These are phyloP conservation scores for Corymbia calophylla DNA, from an alignment of 441 rosid genomes.

Conservation along the genomic window DNA sequence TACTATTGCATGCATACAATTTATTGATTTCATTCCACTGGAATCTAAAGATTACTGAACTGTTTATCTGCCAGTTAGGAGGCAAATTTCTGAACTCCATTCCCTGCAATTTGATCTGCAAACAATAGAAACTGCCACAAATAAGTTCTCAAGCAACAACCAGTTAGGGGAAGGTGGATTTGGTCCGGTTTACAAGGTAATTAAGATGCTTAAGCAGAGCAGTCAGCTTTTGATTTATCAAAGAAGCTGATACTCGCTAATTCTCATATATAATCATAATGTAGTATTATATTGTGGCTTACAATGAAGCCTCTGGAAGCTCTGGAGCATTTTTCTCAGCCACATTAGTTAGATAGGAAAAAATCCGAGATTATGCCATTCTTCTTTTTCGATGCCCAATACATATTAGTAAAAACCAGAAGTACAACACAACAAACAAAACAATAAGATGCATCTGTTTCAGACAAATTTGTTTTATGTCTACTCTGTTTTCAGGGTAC, in stretches of 20 bases:
- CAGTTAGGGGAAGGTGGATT: not conserved
- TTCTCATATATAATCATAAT: too few species aligned
- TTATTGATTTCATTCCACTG: not conserved
- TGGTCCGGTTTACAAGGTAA: not conserved
- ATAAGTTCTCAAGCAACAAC: not conserved
- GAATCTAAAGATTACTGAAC: not conserved
- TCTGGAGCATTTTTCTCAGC: too few species aligned
- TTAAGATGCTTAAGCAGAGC: fast-evolving
- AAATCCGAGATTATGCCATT: too few species aligned
- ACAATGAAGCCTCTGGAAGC: too few species aligned
- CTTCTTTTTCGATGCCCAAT: too few species aligned
- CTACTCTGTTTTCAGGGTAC: not conserved
- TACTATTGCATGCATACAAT: not conserved
- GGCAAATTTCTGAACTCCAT: not conserved
- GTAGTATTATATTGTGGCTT: too few species aligned
- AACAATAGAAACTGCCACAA: not conserved
- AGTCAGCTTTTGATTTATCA: not conserved
- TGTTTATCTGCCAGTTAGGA: not conserved
- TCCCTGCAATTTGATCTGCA: not conserved
- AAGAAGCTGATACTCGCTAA: not conserved
- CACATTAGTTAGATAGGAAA: too few species aligned
- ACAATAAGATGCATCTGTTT: not conserved
- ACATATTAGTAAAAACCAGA: too few species aligned
- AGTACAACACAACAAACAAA: too few species aligned
- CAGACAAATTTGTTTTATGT: not conserved